A percentile compares a stretch with the other conserved stretches of the same genome.
Conservation (phyloP, 1,139 yeast genomes). For the Taphrina wiesneri region DNA sequence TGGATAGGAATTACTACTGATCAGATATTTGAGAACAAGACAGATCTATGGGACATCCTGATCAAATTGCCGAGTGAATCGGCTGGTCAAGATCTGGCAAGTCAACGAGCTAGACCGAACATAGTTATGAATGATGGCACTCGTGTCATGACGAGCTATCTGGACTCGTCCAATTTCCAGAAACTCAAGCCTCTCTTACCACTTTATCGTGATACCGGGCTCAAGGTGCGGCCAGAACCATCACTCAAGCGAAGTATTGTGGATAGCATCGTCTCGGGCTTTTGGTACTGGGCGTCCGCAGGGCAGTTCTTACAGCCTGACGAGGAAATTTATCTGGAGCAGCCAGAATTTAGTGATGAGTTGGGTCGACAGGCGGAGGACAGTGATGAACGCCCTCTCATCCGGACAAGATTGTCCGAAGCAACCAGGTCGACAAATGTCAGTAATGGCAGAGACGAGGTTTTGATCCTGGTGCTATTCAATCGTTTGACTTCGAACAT, state of each 20-base stretch:
- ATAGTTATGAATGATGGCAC: not conserved
- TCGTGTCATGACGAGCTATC: conserved; percentile 8
- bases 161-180: conserved; percentile 4
- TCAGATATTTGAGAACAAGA: conserved; percentile 1
- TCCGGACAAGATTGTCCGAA: not conserved
- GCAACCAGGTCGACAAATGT: not conserved
- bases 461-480: conserved; percentile 3
- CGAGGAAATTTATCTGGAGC: conserved; percentile 4
- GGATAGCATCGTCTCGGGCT: conserved; percentile 15
- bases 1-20: conserved; percentile 23
- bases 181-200: conserved; percentile 8
- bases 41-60: conserved; percentile 13
- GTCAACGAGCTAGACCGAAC: not conserved
- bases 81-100: not conserved
- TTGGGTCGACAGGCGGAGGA: not conserved
- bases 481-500: conserved; percentile 16
- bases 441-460: conserved; percentile 23
- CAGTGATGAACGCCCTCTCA: not conserved
- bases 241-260: conserved; percentile 10
- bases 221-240: conserved; percentile 10
- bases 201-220: conserved; percentile 14
- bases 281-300: conserved; percentile 24
- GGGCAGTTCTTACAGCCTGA: conserved; percentile 3
- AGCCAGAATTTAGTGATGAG: not conserved
- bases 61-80: conserved; percentile 3